Percentiles rank a stretch among this genome's conserved stretches.
Evolutionary conservation across 140 eudicot genomes (phyloP).

Genomic region (Flaveria floridana): DNA sequence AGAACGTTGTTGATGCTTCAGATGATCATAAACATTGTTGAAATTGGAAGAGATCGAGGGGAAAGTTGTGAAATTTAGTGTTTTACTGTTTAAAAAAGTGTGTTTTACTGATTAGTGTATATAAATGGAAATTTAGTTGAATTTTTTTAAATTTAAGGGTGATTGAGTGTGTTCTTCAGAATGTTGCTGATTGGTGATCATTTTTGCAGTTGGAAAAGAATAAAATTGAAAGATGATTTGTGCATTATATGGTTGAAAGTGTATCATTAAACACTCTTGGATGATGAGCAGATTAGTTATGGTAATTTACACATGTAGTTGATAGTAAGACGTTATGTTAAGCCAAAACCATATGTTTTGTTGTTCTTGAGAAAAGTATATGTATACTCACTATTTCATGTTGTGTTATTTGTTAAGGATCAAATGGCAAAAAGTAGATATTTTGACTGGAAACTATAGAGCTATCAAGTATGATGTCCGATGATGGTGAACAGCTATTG

Average conservation of each 20-base stretch:
- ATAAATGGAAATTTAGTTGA: not conserved
- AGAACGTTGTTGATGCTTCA: slow-evolving; percentile 4
- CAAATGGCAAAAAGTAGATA: slow-evolving; percentile 26
- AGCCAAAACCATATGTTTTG: not conserved
- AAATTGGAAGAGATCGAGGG: not conserved
- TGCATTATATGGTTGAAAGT: not conserved
- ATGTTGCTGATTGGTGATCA: slow-evolving; percentile 10
- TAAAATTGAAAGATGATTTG: not conserved
- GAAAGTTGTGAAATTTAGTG: not conserved
- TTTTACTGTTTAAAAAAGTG: slow-evolving; percentile 5
- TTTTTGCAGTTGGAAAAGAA: not conserved
- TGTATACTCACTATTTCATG: slow-evolving; percentile 6
- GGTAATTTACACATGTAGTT: not conserved
- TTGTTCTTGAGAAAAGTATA: slow-evolving; percentile 9
- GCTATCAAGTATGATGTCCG: slow-evolving; percentile 56
- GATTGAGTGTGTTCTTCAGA: not conserved
- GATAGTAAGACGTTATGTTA: not conserved
- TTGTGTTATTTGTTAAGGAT: slow-evolving; percentile 27
- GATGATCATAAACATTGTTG: slow-evolving; percentile 25
- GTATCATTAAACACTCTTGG: too few relatives aligned
- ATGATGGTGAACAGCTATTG: slow-evolving; percentile 74
- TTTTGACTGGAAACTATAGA: slow-evolving; percentile 22
- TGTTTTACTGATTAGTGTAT: not conserved
- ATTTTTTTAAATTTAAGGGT: not conserved
- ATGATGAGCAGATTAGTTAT: too few relatives aligned